Percentiles rank a stretch among this genome's conserved stretches.
Conservation (phyloP, 2,329 filamentous ascomycete species). For the Penicillium sp. region DNA sequence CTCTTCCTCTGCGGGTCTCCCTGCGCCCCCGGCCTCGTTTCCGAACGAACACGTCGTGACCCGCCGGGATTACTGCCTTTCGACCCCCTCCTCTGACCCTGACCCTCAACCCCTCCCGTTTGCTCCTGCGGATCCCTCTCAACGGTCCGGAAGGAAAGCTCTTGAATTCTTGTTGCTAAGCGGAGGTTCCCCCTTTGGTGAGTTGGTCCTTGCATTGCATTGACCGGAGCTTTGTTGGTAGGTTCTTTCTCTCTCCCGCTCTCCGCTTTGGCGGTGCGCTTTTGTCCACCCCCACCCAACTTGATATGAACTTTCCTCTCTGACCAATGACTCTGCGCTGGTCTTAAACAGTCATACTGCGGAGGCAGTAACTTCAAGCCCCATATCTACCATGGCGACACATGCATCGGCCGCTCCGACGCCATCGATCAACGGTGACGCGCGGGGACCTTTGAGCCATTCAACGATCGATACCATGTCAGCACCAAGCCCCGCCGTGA, state of each 20-base stretch:
- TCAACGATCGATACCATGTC: slow-evolving; percentile 15
- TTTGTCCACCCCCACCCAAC: slow-evolving; percentile 9
- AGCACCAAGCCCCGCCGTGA: slow-evolving; percentile 54
- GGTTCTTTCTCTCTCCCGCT: slow-evolving; percentile 29
- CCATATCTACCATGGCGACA: slow-evolving; percentile 34
- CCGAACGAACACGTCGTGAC: slow-evolving; percentile 24
- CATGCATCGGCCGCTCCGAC: slow-evolving; percentile 30
- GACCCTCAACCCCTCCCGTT: slow-evolving; percentile 23
- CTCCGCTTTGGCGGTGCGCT: slow-evolving; percentile 24
- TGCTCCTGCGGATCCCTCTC: slow-evolving; percentile 5
- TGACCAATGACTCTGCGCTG: slow-evolving; percentile 6
- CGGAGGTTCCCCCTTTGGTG: slow-evolving; percentile 21
- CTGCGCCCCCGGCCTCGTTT: slow-evolving; percentile 15
- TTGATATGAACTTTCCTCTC: slow-evolving; percentile 8
- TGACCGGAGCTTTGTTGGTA: slow-evolving; percentile 32
- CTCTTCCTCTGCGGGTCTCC: slow-evolving; percentile 12
- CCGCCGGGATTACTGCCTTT: slow-evolving; percentile 28
- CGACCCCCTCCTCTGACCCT: slow-evolving; percentile 26
- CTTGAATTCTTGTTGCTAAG: slow-evolving; percentile 9
- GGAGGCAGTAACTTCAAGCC: slow-evolving; percentile 29
- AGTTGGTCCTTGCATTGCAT: slow-evolving; percentile 23
- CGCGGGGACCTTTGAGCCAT: slow-evolving; percentile 27
- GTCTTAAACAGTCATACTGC: slow-evolving; percentile 17
- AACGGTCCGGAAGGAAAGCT: slow-evolving; percentile 16
- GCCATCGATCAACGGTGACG: slow-evolving; percentile 36